These are phyloP conservation scores for Penicillium desertorum DNA, from an alignment of 495 filamentous ascomycete genomes.

Conservation along the genomic window DNA sequence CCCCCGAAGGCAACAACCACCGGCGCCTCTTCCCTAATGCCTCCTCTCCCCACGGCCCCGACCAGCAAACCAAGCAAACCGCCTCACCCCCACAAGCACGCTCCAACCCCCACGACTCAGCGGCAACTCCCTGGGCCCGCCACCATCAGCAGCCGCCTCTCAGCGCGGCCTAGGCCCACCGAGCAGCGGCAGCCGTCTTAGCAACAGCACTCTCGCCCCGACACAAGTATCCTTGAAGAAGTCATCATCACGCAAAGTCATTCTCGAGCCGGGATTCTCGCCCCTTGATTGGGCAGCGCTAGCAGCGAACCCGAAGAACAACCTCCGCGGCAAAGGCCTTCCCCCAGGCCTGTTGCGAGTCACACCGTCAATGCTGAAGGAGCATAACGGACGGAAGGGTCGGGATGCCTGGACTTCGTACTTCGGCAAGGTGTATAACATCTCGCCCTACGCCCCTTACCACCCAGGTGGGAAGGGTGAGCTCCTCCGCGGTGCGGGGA, in stretches of 20 bases:
- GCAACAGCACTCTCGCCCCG: conserved; percentile 39
- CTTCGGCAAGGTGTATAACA: conserved; percentile 87
- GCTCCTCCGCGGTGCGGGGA: conserved; percentile 75
- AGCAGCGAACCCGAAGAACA: conserved; percentile 58
- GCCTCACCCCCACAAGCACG: conserved; percentile 13
- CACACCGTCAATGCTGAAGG: conserved; percentile 72
- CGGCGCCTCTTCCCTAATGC: conserved; percentile 37
- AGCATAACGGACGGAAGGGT: conserved; percentile 74
- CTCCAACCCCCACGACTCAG: conserved; percentile 21
- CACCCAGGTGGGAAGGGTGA: conserved; percentile 92
- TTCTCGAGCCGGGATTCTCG: conserved; percentile 81
- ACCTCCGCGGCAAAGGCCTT: conserved; percentile 62
- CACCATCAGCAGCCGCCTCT: conserved; percentile 37
- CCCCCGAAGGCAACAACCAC: conserved; percentile 15
- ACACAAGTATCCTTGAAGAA: conserved; percentile 38
- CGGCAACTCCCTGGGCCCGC: conserved; percentile 29
- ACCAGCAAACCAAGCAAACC: conserved; percentile 25
- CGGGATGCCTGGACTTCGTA: conserved; percentile 86
- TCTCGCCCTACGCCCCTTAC: conserved; percentile 83
- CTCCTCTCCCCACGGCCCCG: conserved; percentile 37
- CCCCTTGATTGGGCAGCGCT: conserved; percentile 94
- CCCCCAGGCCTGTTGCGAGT: conserved; percentile 60
- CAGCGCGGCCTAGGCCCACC: conserved; percentile 35
- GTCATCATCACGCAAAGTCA: conserved; percentile 56
- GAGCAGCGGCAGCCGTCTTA: conserved; percentile 31